Evolutionary conservation across 495 filamentous ascomycete genomes (phyloP).

Genomic region (Cercophora newfieldiana): DNA sequence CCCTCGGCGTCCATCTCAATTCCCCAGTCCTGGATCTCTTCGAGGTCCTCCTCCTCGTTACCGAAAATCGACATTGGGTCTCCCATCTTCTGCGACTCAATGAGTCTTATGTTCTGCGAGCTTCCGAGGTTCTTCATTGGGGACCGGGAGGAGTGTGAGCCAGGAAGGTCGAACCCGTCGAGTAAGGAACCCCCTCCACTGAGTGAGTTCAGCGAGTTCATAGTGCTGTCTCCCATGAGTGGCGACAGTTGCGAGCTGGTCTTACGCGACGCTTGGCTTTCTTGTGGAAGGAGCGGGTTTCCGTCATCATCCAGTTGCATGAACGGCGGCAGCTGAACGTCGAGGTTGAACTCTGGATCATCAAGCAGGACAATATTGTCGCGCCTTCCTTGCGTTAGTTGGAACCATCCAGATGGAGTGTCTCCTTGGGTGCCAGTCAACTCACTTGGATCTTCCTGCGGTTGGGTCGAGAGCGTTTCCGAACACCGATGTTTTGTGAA

Average conservation of each 20-base stretch:
- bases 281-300: constrained; percentile 27
- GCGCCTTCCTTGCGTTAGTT: constrained; percentile 52
- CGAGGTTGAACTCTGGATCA: constrained; percentile 75
- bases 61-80: constrained; percentile 24
- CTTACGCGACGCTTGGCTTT: constrained; percentile 44
- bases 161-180: constrained; percentile 24
- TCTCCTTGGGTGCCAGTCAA: neutral
- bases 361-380: constrained; percentile 78
- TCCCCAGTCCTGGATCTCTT: constrained; percentile 37
- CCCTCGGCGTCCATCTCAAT: constrained; percentile 45
- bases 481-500: constrained; percentile 51
- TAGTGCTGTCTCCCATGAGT: constrained; percentile 15
- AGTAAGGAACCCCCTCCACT: constrained; percentile 24
- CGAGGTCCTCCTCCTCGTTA: constrained; percentile 32
- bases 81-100: constrained; percentile 24
- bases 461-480: constrained; percentile 63
- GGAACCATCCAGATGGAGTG: neutral
- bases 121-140: neutral
- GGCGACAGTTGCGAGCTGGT: constrained; percentile 50
- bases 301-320: constrained; percentile 56
- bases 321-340: constrained; percentile 31
- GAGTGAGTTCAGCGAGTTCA: constrained; percentile 13
- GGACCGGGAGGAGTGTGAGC: constrained; percentile 21
- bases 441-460: constrained; percentile 72
- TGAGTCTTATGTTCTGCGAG: too few species aligned